A percentile compares a stretch with the other conserved stretches of the same genome.
Conservation (phyloP, 2,329 filamentous ascomycete genomes). For the Penicillium aurantiogriseum region DNA sequence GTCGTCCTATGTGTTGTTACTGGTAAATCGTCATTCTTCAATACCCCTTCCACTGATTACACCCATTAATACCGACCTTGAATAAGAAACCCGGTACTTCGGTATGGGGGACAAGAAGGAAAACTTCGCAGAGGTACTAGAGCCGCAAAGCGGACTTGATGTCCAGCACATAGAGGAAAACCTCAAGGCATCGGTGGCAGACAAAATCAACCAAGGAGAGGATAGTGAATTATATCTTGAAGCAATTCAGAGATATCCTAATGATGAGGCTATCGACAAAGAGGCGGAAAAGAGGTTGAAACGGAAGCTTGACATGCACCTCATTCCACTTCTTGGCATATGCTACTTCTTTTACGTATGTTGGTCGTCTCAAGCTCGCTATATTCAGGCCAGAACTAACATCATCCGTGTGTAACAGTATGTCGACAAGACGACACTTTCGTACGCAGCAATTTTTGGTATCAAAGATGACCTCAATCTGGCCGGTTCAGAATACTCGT, state of each 20-base stretch:
- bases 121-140: background rate
- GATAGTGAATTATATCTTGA: background rate
- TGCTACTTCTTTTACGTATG: background rate
- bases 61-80: background rate
- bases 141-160: background rate
- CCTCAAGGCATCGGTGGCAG: background rate
- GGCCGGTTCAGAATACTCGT: conserved; percentile 38
- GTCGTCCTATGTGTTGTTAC: background rate
- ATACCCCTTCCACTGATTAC: background rate
- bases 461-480: conserved; percentile 19
- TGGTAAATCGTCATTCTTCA: background rate
- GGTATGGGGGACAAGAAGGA: background rate
- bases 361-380: conserved; percentile 11
- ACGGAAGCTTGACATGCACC: background rate
- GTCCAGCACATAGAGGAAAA: conserved; percentile 1
- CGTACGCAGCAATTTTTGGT: background rate
- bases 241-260: background rate
- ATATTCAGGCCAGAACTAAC: background rate
- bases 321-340: background rate
- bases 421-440: background rate
- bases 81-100: background rate
- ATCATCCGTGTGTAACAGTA: background rate
- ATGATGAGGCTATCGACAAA: background rate
- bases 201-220: background rate
- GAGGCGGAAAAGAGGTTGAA: background rate